Evolutionary conservation across 2,329 filamentous ascomycete genomes (phyloP).

Genomic region (Epichloe festucae): DNA sequence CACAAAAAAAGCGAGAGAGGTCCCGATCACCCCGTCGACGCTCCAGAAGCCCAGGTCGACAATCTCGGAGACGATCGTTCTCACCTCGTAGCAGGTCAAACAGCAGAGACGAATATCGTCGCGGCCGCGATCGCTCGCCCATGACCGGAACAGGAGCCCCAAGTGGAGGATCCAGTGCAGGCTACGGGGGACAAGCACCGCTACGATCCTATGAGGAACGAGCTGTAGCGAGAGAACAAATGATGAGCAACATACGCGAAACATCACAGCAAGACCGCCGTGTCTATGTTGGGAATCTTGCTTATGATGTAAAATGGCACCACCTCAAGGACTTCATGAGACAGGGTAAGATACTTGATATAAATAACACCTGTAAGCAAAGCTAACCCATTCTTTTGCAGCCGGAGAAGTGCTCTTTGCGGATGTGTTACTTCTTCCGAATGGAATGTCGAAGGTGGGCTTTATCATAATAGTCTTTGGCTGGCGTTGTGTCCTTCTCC

Average conservation of each 20-base stretch:
- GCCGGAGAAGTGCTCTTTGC: constrained; percentile 99
- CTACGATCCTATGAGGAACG: constrained; percentile 78
- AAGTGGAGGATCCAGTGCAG: constrained; percentile 56
- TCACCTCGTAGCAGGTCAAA: constrained; percentile 64
- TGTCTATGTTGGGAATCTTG: constrained; percentile 97
- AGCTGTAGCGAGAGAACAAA: constrained; percentile 72
- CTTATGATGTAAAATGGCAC: constrained; percentile 99
- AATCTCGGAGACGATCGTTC: constrained; percentile 60
- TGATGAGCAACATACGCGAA: constrained; percentile 91
- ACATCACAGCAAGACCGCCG: constrained; percentile 96
- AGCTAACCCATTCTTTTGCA: constrained; percentile 35
- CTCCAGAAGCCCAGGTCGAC: constrained; percentile 68
- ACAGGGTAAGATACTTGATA: constrained; percentile 60
- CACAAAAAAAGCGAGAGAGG: constrained; percentile 63
- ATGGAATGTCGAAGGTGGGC: constrained; percentile 99
- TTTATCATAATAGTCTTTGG: constrained; percentile 73
- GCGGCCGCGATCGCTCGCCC: constrained; percentile 65
- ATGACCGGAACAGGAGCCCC: constrained; percentile 63
- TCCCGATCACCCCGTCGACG: constrained; percentile 67
- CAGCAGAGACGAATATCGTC: constrained; percentile 66
- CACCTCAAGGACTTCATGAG: constrained; percentile 99
- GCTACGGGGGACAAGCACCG: constrained; percentile 45
- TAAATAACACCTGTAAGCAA: constrained; percentile 13
- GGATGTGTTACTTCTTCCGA: constrained; percentile 97
- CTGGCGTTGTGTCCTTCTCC: constrained; percentile 40